Percentiles rank a stretch among this genome's conserved stretches.
Conservation (phyloP, 805 yeast genomes). For the Kregervanrija pseudodelftensis region DNA sequence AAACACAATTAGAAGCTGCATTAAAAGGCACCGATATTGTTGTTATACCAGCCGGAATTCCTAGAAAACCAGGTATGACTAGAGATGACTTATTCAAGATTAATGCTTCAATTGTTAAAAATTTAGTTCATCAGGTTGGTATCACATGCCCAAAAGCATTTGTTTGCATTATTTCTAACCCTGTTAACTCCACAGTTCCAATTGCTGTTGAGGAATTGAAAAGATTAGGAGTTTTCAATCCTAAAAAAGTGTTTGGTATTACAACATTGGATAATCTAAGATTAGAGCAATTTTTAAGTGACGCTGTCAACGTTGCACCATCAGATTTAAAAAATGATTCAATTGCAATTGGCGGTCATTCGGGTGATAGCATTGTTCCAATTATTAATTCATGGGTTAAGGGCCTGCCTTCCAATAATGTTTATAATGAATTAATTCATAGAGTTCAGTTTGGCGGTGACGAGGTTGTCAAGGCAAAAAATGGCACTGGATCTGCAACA, state of each 20-base stretch:
- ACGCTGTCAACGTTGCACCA: slow-evolving; percentile 14
- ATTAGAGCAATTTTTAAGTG: slow-evolving; percentile 44
- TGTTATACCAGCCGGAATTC: slow-evolving; percentile 56
- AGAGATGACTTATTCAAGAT: slow-evolving; percentile 57
- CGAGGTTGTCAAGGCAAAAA: slow-evolving; percentile 92
- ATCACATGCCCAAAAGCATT: slow-evolving; percentile 43
- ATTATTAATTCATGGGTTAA: slow-evolving; percentile 33
- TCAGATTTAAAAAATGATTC: slow-evolving; percentile 33
- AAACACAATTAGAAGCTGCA: slow-evolving; percentile 33
- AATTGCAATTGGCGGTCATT: slow-evolving; percentile 51
- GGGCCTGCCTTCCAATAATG: slow-evolving; percentile 24
- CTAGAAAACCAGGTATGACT: slow-evolving; percentile 63
- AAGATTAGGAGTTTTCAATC: slow-evolving; percentile 43
- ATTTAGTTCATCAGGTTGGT: slow-evolving; percentile 45
- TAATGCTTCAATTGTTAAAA: slow-evolving; percentile 47
- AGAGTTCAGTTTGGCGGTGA: slow-evolving; percentile 88
- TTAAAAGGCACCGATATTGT: slow-evolving; percentile 44
- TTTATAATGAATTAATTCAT: slow-evolving; percentile 53
- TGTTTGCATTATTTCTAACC: slow-evolving; percentile 50
- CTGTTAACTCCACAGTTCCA: slow-evolving; percentile 57
- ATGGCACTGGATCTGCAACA: slow-evolving; percentile 93
- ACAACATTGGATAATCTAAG: slow-evolving; percentile 54
- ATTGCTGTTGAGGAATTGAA: slow-evolving; percentile 52
- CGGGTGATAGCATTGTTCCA: slow-evolving; percentile 51
- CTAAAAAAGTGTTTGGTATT: slow-evolving; percentile 48